Percentiles rank a stretch among this genome's conserved stretches.
phyloP scores from a whole-genome alignment of 305 asterid species.

The Ajuga reptans region DNA sequence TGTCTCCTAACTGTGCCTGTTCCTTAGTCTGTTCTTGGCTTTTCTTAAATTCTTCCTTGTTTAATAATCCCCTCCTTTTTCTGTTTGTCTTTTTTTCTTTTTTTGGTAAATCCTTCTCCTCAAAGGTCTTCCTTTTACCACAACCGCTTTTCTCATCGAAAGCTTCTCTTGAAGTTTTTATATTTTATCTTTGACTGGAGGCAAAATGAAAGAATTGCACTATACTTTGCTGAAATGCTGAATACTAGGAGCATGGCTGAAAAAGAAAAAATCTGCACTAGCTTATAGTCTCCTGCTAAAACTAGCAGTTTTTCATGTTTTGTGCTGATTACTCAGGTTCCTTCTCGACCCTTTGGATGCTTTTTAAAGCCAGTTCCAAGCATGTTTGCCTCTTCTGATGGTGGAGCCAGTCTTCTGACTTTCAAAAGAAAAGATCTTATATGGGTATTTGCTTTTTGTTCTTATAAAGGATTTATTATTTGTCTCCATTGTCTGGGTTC shows the following conservation, averaged over 20 bases:
- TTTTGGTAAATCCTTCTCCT: neutral
- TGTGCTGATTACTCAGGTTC: slow-evolving; percentile 52
- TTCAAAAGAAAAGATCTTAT: slow-evolving; percentile 74
- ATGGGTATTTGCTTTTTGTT: slow-evolving; percentile 58
- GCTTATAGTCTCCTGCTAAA: slow-evolving; percentile 18
- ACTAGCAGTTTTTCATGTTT: slow-evolving; percentile 25
- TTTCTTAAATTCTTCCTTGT: slow-evolving; percentile 3
- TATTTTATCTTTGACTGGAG: neutral
- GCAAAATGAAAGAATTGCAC: neutral
- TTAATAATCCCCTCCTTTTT: neutral
- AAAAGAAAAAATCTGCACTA: neutral
- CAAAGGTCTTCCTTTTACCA: neutral
- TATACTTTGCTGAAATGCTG: neutral
- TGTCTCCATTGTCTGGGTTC: slow-evolving; percentile 7
- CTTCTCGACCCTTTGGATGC: slow-evolving; percentile 86
- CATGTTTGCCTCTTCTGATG: slow-evolving; percentile 76
- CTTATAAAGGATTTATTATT: slow-evolving; percentile 12
- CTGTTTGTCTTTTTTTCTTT: neutral
- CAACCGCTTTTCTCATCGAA: neutral
- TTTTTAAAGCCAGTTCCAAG: slow-evolving; percentile 90
- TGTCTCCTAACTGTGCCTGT: slow-evolving; percentile 16
- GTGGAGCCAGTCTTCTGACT: slow-evolving; percentile 80
- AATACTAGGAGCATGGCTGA: neutral
- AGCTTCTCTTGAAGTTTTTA: slow-evolving; percentile 9
- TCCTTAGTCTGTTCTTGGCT: slow-evolving; percentile 15